phyloP scores from a whole-genome alignment of 495 filamentous ascomycete genomes.

The Penicillium dipodomyicola region DNA sequence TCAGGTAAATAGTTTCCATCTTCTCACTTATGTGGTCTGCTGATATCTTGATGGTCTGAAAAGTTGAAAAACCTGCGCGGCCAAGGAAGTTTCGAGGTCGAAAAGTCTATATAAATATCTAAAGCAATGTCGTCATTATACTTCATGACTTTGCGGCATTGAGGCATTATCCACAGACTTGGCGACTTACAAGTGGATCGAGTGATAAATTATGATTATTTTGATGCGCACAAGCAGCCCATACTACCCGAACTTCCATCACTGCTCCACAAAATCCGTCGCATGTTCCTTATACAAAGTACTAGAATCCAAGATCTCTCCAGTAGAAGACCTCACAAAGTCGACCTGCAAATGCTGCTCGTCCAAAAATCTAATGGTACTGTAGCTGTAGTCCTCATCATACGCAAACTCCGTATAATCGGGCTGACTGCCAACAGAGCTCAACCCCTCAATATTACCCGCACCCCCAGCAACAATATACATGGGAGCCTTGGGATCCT shows the following conservation, averaged over 20 bases:
- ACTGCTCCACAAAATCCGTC: slow-evolving; percentile 51
- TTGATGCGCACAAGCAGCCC: too few species aligned
- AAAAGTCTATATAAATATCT: too few species aligned
- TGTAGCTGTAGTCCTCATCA: slow-evolving; percentile 55
- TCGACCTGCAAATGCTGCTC: slow-evolving; percentile 36
- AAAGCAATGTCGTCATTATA: too few species aligned
- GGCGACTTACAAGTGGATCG: too few species aligned
- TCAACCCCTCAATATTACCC: slow-evolving; percentile 48
- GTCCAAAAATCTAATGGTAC: slow-evolving; percentile 34
- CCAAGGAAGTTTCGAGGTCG: too few species aligned
- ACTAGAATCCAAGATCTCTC: slow-evolving; percentile 51
- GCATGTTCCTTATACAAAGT: slow-evolving; percentile 52
- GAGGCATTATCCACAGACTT: too few species aligned
- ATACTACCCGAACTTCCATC: background rate
- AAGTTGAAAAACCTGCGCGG: too few species aligned
- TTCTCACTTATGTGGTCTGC: too few species aligned
- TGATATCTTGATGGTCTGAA: too few species aligned
- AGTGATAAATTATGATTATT: too few species aligned
- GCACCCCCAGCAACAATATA: slow-evolving; percentile 52
- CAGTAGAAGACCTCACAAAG: slow-evolving; percentile 49
- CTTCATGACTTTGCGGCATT: too few species aligned
- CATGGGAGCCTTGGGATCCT: slow-evolving; percentile 55
- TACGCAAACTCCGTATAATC: slow-evolving; percentile 54
- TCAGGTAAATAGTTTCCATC: too few species aligned
- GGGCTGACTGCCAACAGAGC: slow-evolving; percentile 37